Conservation (phyloP, 805 yeast genomes). For the Torulaspora delbrueckii region DNA sequence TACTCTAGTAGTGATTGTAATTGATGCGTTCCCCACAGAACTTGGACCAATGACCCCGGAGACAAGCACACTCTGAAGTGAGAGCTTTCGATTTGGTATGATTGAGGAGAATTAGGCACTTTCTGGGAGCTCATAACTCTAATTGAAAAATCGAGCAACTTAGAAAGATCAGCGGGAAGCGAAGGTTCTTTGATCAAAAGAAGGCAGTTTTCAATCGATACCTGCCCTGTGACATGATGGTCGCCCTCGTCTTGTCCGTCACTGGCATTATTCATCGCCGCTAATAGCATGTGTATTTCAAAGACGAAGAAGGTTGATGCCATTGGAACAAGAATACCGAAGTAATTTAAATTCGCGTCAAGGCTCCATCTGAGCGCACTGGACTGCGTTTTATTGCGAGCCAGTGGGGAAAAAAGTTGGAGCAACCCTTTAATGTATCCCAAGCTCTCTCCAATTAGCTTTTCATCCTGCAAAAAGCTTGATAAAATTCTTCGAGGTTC, state of each 20-base stretch:
- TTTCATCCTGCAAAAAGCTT: slow-evolving; percentile 28
- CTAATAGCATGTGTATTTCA: slow-evolving; percentile 25
- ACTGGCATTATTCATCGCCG: slow-evolving; percentile 18
- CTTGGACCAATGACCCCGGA: slow-evolving; percentile 43
- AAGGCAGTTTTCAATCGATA: slow-evolving; percentile 28
- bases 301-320: slow-evolving; percentile 26
- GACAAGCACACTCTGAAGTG: slow-evolving; percentile 55
- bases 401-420: slow-evolving; percentile 1
- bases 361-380: slow-evolving; percentile 17
- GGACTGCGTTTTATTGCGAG: neutral
- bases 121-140: slow-evolving; percentile 41
- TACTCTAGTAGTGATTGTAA: slow-evolving; percentile 14
- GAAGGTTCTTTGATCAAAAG: slow-evolving; percentile 29
- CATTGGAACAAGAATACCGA: slow-evolving; percentile 31
- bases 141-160: slow-evolving; percentile 44
- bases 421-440: slow-evolving; percentile 13
- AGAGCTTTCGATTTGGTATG: slow-evolving; percentile 54
- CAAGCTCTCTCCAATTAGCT: slow-evolving; percentile 21
- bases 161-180: slow-evolving; percentile 38
- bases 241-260: slow-evolving; percentile 1
- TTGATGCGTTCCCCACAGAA: slow-evolving; percentile 34
- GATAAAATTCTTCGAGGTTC: slow-evolving; percentile 28
- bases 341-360: slow-evolving; percentile 23
- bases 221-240: slow-evolving; percentile 22
- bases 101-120: slow-evolving; percentile 32